Evolutionary conservation across 108 stramenopile genomes (phyloP).

Genomic region (Cyclotella atomus): DNA sequence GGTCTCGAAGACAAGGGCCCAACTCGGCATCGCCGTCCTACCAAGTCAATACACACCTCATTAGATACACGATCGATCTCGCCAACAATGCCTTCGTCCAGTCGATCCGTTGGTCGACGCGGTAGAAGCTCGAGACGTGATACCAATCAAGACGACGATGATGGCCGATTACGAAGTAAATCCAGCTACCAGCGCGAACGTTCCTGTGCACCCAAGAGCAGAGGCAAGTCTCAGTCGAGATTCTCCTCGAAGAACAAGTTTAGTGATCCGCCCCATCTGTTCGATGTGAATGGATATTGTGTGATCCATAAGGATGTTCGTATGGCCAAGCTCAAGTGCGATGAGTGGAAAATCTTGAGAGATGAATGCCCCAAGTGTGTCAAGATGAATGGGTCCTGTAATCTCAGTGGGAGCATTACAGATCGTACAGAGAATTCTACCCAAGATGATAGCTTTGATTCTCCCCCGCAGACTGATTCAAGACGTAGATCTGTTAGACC

Average conservation of each 20-base stretch:
- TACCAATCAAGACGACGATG: neutral
- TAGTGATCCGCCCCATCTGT: neutral
- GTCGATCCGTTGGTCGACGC: too few species aligned
- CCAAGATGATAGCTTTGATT: constrained; percentile 1
- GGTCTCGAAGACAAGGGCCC: neutral
- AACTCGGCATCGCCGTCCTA: neutral
- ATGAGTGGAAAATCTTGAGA: constrained; percentile 1
- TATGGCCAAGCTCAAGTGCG: constrained; percentile 15
- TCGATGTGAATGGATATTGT: constrained; percentile 25
- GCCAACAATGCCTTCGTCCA: neutral
- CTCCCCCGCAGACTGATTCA: neutral
- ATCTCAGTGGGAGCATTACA: neutral
- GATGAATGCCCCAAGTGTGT: constrained; percentile 11
- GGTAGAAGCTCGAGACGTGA: too few species aligned
- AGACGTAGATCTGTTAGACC: neutral
- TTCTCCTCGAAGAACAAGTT: neutral
- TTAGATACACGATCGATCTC: neutral
- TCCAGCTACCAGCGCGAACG: neutral
- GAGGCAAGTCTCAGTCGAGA: neutral
- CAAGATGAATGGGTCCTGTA: neutral
- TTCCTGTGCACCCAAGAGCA: neutral
- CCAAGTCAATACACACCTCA: neutral
- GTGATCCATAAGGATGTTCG: constrained; percentile 11
- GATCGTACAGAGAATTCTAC: neutral
- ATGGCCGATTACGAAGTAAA: neutral